Percentiles rank a stretch among this genome's conserved stretches.
These are phyloP conservation scores for Cyberlindnera xishuangbannaensis DNA, from an alignment of 805 yeast genomes.

Conservation along the genomic window DNA sequence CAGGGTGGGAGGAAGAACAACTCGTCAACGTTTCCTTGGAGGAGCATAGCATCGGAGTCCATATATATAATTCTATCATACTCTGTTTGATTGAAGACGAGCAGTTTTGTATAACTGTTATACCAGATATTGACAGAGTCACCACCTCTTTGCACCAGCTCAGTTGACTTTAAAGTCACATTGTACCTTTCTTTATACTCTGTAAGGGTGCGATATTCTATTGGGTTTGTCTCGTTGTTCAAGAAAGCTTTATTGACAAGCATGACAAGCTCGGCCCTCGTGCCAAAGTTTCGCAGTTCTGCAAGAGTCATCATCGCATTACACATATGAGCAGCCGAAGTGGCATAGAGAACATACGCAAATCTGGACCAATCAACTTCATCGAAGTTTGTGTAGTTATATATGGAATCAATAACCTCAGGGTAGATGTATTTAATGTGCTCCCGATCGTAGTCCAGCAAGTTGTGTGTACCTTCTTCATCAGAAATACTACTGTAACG, in stretches of 20 bases:
- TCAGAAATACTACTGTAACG: too few relatives aligned
- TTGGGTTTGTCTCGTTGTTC: constrained; percentile 9
- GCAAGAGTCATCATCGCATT: constrained; percentile 44
- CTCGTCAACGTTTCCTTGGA: constrained; percentile 43
- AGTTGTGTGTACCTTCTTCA: too few relatives aligned
- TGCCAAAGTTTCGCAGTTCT: constrained; percentile 31
- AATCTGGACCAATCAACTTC: constrained; percentile 35
- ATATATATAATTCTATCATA: constrained; percentile 50
- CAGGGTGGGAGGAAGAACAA: constrained; percentile 44
- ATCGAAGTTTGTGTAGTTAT: constrained; percentile 13
- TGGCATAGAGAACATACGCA: constrained; percentile 61
- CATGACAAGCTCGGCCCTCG: constrained; percentile 42
- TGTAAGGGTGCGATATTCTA: constrained; percentile 20
- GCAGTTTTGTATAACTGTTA: constrained; percentile 48
- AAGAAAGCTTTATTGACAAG: constrained; percentile 24
- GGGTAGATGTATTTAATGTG: constrained; percentile 18
- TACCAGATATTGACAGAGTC: constrained; percentile 31
- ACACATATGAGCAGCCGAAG: constrained; percentile 44
- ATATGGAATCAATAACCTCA: constrained; percentile 15
- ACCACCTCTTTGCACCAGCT: too few relatives aligned
- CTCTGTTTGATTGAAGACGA: constrained; percentile 41
- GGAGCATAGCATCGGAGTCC: constrained; percentile 48
- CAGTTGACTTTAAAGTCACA: not conserved
- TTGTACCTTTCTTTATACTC: constrained; percentile 5
- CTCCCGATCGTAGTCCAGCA: constrained; percentile 17